Base-by-base conservation (phyloP, 2,329 filamentous ascomycete genomes). In the Talaromyces atroroseus region DNA sequence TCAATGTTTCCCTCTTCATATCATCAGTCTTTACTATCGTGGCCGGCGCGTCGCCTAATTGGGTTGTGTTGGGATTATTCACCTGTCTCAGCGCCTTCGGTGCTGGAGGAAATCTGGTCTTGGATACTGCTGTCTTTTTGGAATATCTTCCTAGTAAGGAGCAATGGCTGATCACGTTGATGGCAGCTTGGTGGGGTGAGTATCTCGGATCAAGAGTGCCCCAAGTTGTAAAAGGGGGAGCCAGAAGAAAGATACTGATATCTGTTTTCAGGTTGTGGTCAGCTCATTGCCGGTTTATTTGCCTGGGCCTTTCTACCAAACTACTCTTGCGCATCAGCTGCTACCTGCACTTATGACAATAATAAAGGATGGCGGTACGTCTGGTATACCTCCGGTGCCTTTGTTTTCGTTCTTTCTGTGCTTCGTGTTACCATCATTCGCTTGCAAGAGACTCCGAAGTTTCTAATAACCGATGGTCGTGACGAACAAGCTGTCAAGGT, bases 41-140 rank as follows among this genome's bases (percentile, higher is more conserved):
- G 0, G 86, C 85, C 0, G 88, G 86, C 3, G 83, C 81, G 1
- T 79, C 82, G 58, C 86, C 87, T 1, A 87, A 78, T 60, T 91
- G 85, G 84, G 72, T 80, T 1, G 79, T 81, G 0, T 75, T 89
- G 12, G 84, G 82, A 0, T 68, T 86, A 21, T 88, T 89, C 64
- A 78, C 86, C 29, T 80, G 79, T 12, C 68, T 89, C 45, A 74
- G 82, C 32, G 80, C 83, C 2, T 88, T 89, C 60, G 86, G 85
- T 1, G 81, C 76, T 1, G 85, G 85, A 12, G 85, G 79, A 3
- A 87, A 85, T 61, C 68, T 87, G 20, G 80, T 87, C 0, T 71
- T 87, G 1, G 84, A 87, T 60, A 85, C 83, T 0, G 79, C 81
- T 0, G 78, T 83, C 0, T 83, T 83, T 59, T 66, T 83, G 45